Conservation (phyloP, 2,329 filamentous ascomycete species). For the Phyllosticta paracitricarpa region DNA sequence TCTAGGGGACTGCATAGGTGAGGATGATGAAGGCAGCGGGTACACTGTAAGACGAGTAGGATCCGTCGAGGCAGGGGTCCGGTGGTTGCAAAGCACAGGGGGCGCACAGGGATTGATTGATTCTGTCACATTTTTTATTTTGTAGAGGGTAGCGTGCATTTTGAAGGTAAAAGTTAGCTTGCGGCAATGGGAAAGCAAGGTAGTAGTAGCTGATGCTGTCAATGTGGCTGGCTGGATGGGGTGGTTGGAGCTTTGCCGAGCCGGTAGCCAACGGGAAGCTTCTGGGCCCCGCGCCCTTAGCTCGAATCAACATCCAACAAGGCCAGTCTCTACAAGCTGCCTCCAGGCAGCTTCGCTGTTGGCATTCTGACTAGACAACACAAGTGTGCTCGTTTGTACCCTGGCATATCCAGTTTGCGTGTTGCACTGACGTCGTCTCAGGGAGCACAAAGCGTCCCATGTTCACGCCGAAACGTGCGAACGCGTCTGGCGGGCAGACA, state of each 20-base stretch:
- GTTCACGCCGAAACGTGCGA: neutral
- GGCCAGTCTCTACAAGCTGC: neutral
- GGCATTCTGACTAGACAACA: neutral
- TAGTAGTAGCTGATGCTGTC: no score
- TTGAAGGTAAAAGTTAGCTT: neutral
- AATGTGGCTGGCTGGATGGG: neutral
- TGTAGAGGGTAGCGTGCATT: neutral
- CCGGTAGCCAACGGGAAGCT: neutral
- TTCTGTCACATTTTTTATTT: neutral
- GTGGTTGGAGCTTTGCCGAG: conserved; percentile 6
- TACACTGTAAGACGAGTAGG: neutral
- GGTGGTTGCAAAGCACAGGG: neutral
- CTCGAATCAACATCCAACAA: neutral
- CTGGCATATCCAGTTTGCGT: neutral
- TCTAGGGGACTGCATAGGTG: neutral
- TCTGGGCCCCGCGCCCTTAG: neutral
- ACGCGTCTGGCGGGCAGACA: neutral
- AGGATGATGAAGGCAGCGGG: neutral
- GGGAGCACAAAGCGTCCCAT: neutral
- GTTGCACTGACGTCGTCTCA: neutral
- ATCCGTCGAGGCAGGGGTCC: neutral
- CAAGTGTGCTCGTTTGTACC: neutral
- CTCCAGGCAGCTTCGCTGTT: neutral
- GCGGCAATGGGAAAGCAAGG: no score
- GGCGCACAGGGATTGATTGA: neutral